Conservation (phyloP, 495 filamentous ascomycete species). For the Hypoxylon subgilvum region DNA sequence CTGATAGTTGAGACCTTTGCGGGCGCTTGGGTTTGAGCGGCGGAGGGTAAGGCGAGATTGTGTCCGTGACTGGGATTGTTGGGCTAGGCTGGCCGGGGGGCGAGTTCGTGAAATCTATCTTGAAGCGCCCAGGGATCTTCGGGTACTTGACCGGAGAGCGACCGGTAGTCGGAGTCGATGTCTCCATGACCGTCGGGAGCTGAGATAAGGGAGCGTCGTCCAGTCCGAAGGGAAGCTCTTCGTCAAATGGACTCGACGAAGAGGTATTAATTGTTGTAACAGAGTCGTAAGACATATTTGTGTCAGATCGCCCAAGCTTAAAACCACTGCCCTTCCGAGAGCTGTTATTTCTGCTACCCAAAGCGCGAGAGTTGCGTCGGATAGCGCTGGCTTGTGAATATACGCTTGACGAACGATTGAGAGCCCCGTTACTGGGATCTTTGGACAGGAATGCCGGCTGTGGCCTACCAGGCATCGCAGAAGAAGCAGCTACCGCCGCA, state of each 20-base stretch:
- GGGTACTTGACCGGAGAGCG: constrained; percentile 53
- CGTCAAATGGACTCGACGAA: constrained; percentile 30
- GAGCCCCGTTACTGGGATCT: constrained; percentile 3
- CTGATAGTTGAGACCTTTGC: not conserved
- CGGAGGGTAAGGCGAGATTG: constrained; percentile 28
- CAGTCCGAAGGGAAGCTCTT: constrained; percentile 18
- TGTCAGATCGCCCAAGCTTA: constrained; percentile 26
- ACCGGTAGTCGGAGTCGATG: constrained; percentile 44
- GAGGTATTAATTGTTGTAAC: constrained; percentile 42
- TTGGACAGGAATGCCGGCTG: constrained; percentile 30
- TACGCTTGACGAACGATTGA: constrained; percentile 35
- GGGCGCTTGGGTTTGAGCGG: constrained; percentile 32
- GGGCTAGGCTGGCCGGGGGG: constrained; percentile 44
- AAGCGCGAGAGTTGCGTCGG: constrained; percentile 13
- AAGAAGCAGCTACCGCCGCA: constrained; percentile 32
- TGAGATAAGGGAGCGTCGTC: constrained; percentile 33
- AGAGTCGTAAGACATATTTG: constrained; percentile 37
- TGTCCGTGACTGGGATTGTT: constrained; percentile 20
- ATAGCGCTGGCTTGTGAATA: constrained; percentile 36
- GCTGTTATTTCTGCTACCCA: constrained; percentile 14
- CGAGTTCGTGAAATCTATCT: constrained; percentile 36
- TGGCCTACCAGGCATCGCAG: constrained; percentile 13
- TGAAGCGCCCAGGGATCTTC: constrained; percentile 43
- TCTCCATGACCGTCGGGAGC: constrained; percentile 56
- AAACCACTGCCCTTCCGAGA: constrained; percentile 27